Evolutionary conservation across 768 basidiomycete genomes (phyloP).

Genomic region (Filobasidium wieringae): DNA sequence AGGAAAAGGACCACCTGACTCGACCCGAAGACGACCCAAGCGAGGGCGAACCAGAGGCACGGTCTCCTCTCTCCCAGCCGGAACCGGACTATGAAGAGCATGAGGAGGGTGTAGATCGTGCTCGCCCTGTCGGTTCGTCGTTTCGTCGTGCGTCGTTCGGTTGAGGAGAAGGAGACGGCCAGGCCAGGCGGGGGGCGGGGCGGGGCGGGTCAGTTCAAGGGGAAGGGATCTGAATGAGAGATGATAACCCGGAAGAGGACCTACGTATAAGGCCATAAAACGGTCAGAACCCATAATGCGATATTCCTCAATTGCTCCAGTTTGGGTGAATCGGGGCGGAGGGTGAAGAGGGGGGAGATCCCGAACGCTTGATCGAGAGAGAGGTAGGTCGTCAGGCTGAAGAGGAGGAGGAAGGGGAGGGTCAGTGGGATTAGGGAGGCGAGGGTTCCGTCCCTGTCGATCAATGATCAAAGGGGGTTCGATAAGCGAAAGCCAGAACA

Average conservation of each 20-base stretch:
- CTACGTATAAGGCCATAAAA: constrained; percentile 66
- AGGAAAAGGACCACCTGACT: constrained; percentile 75
- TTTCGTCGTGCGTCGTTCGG: too few species aligned
- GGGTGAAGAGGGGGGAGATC: constrained; percentile 19
- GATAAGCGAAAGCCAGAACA: constrained; percentile 9
- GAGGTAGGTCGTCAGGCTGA: constrained; percentile 68
- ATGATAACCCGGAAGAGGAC: constrained; percentile 20
- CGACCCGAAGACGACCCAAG: constrained; percentile 65
- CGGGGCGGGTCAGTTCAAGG: too few species aligned
- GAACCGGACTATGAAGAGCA: constrained; percentile 65
- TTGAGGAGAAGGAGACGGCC: too few species aligned
- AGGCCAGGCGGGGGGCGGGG: too few species aligned
- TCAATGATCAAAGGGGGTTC: too few species aligned
- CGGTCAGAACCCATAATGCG: constrained; percentile 67
- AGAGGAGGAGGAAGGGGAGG: constrained; percentile 59
- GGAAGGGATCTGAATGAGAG: too few species aligned
- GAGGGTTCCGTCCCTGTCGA: constrained; percentile 24
- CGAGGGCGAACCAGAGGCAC: constrained; percentile 58
- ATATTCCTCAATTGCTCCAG: constrained; percentile 52
- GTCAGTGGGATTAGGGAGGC: constrained; percentile 46
- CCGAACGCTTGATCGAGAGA: constrained; percentile 53
- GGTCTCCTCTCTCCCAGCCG: constrained; percentile 70
- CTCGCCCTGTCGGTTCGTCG: too few species aligned
- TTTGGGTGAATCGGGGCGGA: constrained; percentile 51
- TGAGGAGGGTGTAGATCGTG: constrained; percentile 58